phyloP scores from a whole-genome alignment of 768 basidiomycete genomes.

The Trametes meyenii region DNA sequence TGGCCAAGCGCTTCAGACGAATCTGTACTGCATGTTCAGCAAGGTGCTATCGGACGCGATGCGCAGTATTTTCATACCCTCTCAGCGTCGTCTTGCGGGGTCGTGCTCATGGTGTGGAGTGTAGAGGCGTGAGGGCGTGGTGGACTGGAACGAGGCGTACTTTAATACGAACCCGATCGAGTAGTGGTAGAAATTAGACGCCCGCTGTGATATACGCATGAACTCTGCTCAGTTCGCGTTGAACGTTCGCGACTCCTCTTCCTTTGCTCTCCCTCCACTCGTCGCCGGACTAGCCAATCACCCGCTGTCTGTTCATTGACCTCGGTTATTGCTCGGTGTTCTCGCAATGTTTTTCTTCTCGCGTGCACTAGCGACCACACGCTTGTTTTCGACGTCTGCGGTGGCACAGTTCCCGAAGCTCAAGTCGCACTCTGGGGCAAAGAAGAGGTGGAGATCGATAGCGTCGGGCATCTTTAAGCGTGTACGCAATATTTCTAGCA shows the following conservation, averaged over 20 bases:
- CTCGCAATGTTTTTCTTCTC: constrained; percentile 34
- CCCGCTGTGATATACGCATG: neutral
- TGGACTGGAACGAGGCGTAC: neutral
- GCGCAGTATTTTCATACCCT: constrained; percentile 47
- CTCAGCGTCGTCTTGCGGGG: constrained; percentile 79
- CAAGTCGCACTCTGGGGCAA: constrained; percentile 79
- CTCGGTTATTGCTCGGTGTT: neutral
- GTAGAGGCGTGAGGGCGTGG: neutral
- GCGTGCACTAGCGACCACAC: constrained; percentile 27
- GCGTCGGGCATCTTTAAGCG: constrained; percentile 74
- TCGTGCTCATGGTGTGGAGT: constrained; percentile 29
- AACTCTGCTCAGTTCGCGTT: no score
- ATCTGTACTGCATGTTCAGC: constrained; percentile 53
- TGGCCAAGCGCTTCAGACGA: constrained; percentile 88
- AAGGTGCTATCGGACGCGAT: neutral
- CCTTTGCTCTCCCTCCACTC: neutral
- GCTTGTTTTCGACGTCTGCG: constrained; percentile 61
- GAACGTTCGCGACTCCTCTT: neutral
- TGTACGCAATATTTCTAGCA: constrained; percentile 42
- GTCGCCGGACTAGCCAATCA: neutral
- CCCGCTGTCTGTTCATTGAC: neutral
- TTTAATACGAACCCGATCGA: neutral
- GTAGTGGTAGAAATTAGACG: neutral
- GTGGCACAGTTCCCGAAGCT: constrained; percentile 68
- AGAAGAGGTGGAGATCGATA: constrained; percentile 78